Evolutionary conservation across 148 eudicot species (phyloP), one percentile per base, ranked within the genome.

Genomic region (Rhododendron williamsianum): DNA sequence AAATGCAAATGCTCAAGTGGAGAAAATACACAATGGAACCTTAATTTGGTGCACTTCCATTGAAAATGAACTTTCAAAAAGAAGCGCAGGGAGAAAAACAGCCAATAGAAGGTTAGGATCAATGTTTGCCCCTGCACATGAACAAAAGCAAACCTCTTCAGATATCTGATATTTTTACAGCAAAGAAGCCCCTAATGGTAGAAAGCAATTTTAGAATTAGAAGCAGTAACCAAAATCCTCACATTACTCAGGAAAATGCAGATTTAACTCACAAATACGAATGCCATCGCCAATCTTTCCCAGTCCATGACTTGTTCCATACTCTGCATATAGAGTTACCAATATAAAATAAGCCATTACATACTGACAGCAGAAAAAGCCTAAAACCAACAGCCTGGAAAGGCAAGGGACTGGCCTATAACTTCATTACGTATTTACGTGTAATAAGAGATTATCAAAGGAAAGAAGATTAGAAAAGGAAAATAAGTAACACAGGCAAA

Each of bases 1-100:
- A 43, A 74, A 36, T 23, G 80, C 83, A 81, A 74, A 41, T 77
- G 67, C 69, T 56, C 12, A 77, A 82, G 46, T 4, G 45, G 67
- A 81, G 36, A 82, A 79, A 80, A 19, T 38, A 85, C 49, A 87
- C 16, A 78, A 67, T 27, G 11, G 86, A 84, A 97, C 99, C 98
- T 97, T 97, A 84, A 97, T 97, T 91, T 97, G 99, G 90, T 97
- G 99, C 86, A 94, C 87, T 89, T 97, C 99, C 99, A 97, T 97
- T 25, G 95, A 89, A 89, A 94, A 95, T 78, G 99, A 93, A 89
- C 99, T 95, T 89, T 97, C 98, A 83, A 97, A 97, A 85, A 97
- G 93, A 91, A 97, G 98, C 19, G 98, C 99, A 49, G 99, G 99
- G 58, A 97, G 99, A 88, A 97, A 97, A 73, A 97, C 98, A 86